Conservation (phyloP, 495 filamentous ascomycete genomes). For the Daldinia vernicosa region DNA sequence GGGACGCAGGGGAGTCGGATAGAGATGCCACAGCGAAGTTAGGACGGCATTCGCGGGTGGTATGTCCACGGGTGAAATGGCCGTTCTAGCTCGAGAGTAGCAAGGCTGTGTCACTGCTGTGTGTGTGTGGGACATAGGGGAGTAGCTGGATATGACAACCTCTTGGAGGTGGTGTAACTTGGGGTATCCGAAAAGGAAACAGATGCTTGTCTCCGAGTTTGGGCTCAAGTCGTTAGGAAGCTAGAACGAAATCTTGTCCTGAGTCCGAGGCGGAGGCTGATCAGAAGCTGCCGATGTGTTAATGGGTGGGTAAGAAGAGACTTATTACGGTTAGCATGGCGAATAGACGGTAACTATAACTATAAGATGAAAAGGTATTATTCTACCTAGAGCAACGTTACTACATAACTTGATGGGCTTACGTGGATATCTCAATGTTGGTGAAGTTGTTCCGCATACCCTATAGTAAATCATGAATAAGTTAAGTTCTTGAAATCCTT, state of each 20-base stretch:
- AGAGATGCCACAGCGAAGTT: constrained; percentile 23
- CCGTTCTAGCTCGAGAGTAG: constrained; percentile 21
- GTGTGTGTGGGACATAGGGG: constrained; percentile 49
- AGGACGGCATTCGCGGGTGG: constrained; percentile 21
- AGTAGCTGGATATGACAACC: constrained; percentile 46
- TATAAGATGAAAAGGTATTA: constrained; percentile 37
- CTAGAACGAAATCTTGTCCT: constrained; percentile 35
- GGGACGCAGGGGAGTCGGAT: constrained; percentile 34
- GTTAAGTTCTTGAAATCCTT: neutral
- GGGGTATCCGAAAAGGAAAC: constrained; percentile 47
- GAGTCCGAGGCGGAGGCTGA: constrained; percentile 33
- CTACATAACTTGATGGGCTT: constrained; percentile 12
- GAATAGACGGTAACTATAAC: constrained; percentile 15
- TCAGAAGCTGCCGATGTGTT: constrained; percentile 16
- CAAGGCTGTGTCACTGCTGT: constrained; percentile 45
- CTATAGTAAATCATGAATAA: constrained; percentile 2
- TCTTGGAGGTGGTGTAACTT: constrained; percentile 41
- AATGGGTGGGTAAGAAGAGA: constrained; percentile 17
- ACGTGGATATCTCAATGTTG: constrained; percentile 37
- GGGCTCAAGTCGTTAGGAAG: constrained; percentile 23
- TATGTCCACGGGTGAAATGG: constrained; percentile 16
- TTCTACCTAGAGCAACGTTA: constrained; percentile 28
- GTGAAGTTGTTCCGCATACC: constrained; percentile 44
- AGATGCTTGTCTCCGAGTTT: constrained; percentile 30
- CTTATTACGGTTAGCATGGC: constrained; percentile 13